Percentiles rank a stretch among this genome's conserved stretches.
Evolutionary conservation across 805 yeast genomes (phyloP).

Genomic region (Wickerhamomyces bisporus): DNA sequence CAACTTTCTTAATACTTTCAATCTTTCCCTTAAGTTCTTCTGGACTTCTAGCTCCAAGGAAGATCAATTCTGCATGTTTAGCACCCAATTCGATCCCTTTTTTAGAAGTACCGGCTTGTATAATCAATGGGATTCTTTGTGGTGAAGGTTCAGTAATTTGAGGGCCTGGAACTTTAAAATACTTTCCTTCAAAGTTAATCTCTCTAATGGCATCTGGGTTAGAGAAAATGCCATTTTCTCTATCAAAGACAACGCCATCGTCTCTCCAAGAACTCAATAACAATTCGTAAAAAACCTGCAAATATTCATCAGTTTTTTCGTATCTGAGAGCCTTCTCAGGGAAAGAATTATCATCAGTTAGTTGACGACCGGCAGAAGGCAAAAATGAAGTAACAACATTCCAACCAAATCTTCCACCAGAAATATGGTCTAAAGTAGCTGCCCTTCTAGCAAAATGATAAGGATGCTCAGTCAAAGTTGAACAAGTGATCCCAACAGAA

Average conservation of each 20-base stretch:
- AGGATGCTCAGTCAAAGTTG: conserved; percentile 38
- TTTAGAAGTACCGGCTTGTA: background rate
- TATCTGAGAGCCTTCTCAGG: background rate
- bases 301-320: background rate
- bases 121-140: background rate
- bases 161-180: background rate
- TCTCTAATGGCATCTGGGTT: too few relatives aligned
- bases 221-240: too few relatives aligned
- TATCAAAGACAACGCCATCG: background rate
- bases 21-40: conserved; percentile 25
- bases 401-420: conserved; percentile 1
- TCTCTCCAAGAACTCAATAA: background rate
- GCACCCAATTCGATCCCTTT: background rate
- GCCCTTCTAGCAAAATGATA: conserved; percentile 9
- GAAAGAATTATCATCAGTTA: background rate
- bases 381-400: conserved; percentile 1
- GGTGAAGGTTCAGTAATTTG: background rate
- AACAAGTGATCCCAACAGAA: conserved; percentile 36
- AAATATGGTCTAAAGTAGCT: background rate
- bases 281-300: background rate
- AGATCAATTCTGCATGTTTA: conserved; percentile 18
- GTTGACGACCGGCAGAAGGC: background rate
- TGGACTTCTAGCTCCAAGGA: conserved; percentile 31
- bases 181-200: too few relatives aligned
- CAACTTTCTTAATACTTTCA: conserved; percentile 26